phyloP scores from a whole-genome alignment of 2,329 filamentous ascomycete species.

The Coniochaeta ligniaria region DNA sequence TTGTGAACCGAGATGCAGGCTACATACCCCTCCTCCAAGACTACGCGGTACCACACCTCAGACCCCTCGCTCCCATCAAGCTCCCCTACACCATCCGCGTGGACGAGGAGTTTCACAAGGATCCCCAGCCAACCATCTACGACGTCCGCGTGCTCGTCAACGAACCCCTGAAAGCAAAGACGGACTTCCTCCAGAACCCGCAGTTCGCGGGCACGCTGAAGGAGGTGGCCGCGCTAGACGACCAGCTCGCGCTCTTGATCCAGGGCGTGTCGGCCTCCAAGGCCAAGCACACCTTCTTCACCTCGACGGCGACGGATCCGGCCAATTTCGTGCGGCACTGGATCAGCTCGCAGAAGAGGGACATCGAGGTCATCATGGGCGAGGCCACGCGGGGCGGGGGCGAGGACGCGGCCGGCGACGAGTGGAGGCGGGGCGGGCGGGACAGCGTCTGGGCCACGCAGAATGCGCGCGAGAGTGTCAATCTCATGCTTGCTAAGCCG shows the following conservation, averaged over 20 bases:
- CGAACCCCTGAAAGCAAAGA: constrained; percentile 66
- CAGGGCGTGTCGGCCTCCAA: constrained; percentile 80
- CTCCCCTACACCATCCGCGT: constrained; percentile 91
- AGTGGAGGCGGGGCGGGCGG: constrained; percentile 59
- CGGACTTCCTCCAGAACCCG: constrained; percentile 62
- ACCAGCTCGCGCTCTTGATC: constrained; percentile 75
- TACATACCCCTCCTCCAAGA: constrained; percentile 82
- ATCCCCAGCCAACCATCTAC: constrained; percentile 76
- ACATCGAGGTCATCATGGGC: constrained; percentile 81
- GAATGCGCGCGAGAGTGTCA: constrained; percentile 57
- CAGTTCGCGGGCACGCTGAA: constrained; percentile 66
- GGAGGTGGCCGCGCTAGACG: constrained; percentile 71
- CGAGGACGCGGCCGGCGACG: constrained; percentile 49
- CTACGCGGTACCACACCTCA: constrained; percentile 71
- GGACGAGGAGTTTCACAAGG: constrained; percentile 72
- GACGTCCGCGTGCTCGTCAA: constrained; percentile 81
- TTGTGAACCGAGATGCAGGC: constrained; percentile 68
- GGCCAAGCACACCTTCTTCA: constrained; percentile 85
- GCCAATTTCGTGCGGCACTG: constrained; percentile 79
- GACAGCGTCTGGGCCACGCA: constrained; percentile 49
- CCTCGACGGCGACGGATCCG: constrained; percentile 70
- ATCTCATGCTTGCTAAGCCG: constrained; percentile 50
- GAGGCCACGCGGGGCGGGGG: constrained; percentile 63
- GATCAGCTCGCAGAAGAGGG: constrained; percentile 85
- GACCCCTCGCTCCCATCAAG: constrained; percentile 71